Evolutionary conservation across 2,329 filamentous ascomycete species (phyloP), one percentile per base, ranked within the genome.

Genomic region (Byssoonygena ceratinophila): DNA sequence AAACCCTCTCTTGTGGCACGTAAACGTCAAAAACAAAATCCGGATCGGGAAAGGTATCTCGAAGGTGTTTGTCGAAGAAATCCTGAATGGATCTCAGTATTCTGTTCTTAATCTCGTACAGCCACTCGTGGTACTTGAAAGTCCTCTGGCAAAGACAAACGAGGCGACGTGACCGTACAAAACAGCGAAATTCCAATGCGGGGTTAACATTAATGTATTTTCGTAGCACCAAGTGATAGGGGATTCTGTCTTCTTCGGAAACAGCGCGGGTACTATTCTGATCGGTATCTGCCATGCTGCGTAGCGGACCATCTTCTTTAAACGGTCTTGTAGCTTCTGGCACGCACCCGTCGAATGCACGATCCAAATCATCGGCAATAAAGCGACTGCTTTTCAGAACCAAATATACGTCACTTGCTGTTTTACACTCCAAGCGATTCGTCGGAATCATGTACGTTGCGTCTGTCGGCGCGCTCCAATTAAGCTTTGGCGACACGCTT

Each of bases 391-490:
- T 90, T 72, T 98, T 98, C 12, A 98, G 77, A 0, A 98, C 78
- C 14, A 97, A 77, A 64, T 97, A 98, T 41, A 98, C 81, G 63
- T 98, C 92, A 66, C 92, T 94, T 2, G 92, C 81, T 0, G 81
- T 82, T 3, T 82, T 83, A 69, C 92, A 98, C 68, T 94, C 88
- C 71, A 96, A 85, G 44, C 87, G 94, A 68, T 98, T 98, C 69
- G 76, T 91, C 66, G 79, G 71, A 70, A 83, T 70, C 68, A 98
- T 96, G 85, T 89, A 96, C 20, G 86, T 87, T 7, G 92, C 92
- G 65, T 98, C 92, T 68, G 96, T 95, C 3, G 92, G 92, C 3
- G 89, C 84, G 4, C 90, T 96, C 92, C 92, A 98, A 72, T 97
- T 97, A 44, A 98, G 74, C 69, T 98, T 98, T 0, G 92, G 92